Evolutionary conservation across 192 early-diverging fungal genomes (phyloP), one percentile per base, ranked within the genome.

Genomic region (Chytriomyces sp.): DNA sequence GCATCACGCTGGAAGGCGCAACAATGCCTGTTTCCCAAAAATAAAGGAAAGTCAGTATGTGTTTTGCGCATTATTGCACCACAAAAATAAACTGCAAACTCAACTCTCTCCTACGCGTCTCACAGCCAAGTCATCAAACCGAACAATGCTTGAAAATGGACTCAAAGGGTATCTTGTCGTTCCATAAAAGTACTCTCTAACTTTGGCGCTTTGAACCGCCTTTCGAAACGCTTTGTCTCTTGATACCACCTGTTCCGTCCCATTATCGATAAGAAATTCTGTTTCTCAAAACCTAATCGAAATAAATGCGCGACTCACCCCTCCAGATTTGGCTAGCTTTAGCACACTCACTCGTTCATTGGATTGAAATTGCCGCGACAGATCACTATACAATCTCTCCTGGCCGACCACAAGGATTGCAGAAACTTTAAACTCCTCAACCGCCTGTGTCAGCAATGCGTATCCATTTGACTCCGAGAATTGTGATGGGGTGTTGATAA

Each of bases 111-210:
- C 95, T 0, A 97, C 91, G 2, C 91, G 89, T 78, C 93, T 85
- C 20, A 98, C 89, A 35, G 80, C 77, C 20, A 97, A 75, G 50
- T 98, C 96, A 11, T 90, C 69, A 66, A 93, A 97, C 28, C 86
- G 85, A 43, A 95, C 90, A 24, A 93, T 88, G 44, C 91, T 92
- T 1, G 92, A 92, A 77, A 94, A 98, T 16, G 97, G 96, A 9
- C 89, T 89, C 8, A 94, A 80, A 68, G 94, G 93, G 46, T 81
- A 88, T 61, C 91, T 90, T 0, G 83, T 47, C 0, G 93, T 93
- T 0, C 97, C 97, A 81, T 98, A 97, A 86, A 99, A 99, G 83
- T 99, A 99, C 73, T 95, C 94, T 7, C 89, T 88, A 7, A 99
- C 94, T 65, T 88, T 90, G 44, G 90, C 84, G 46, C 88, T 85